Evolutionary conservation across 192 early-diverging fungal genomes (phyloP), one percentile per base, ranked within the genome.

Genomic region (Gamsiella multidivaricata): DNA sequence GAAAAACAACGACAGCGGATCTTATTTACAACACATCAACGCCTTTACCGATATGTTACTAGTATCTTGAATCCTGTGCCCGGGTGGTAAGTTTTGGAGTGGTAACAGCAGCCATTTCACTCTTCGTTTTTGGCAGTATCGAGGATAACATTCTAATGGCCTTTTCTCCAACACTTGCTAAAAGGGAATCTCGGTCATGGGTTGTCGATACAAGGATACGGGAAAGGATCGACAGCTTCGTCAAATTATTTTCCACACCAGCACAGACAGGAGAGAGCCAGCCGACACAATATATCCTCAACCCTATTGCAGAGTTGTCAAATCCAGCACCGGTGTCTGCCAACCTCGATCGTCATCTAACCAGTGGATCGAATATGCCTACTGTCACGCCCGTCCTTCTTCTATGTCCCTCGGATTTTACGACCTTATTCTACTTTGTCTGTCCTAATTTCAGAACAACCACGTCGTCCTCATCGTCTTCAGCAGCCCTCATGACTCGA

Each of bases 381-480:
- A 56, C 34, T 9, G 51, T 72, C 14, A 71, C 69, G 15, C 81
- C 81, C 14, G 31, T 59, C 31, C 43, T 81, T 9, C 62, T 81
- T 17, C 41, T 81, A 9, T 78, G 73, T 61, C 80, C 80, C 1
- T 76, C 80, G 14, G 80, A 81, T 54, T 70, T 81, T 23, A 81
- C 72, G 4, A 78, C 74, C 23, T 41, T 82, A 2, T 65, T 82
- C 22, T 71, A 79, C 31, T 79, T 82, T 28, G 61, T 82, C 0
- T 81, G 80, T n/a, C 80, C 80, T 3, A 18, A 65, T 17, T 46
- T 70, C 25, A 54, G 68, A 32, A 61, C 68, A 43, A 14, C 51
- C 5, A 43, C 58, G 1, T 53, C 59, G 15, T 22, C 43, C 17
- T 56, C 65, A 10, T 32, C 28, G 18, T 34, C 79, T 1, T 47